phyloP scores from a whole-genome alignment of 768 basidiomycete genomes.

The Pluteus cervinus region DNA sequence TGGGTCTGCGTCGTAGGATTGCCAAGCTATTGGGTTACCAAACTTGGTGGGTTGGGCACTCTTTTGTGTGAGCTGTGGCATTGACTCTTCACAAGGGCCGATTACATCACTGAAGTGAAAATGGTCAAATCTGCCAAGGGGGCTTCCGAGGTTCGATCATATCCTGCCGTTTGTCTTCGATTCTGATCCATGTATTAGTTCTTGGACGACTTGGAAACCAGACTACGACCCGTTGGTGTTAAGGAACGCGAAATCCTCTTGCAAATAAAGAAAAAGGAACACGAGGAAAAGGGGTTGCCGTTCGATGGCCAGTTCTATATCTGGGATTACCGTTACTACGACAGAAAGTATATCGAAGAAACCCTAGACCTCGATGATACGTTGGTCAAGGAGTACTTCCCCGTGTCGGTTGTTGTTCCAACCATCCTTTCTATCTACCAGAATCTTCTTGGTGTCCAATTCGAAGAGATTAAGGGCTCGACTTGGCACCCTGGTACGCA shows the following conservation, averaged over 20 bases:
- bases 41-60: conserved; percentile 42
- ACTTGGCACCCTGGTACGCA: conserved; percentile 76
- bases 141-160: conserved; percentile 41
- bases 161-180: conserved; percentile 3
- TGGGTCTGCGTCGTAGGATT: conserved; percentile 66
- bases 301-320: conserved; percentile 73
- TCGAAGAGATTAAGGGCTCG: conserved; percentile 54
- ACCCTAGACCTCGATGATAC: conserved; percentile 68
- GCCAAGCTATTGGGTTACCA: conserved; percentile 64
- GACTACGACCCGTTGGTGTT: conserved; percentile 65
- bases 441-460: conserved; percentile 70
- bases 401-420: conserved; percentile 77
- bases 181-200: conserved; percentile 39
- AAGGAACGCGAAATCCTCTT: conserved; percentile 66
- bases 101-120: conserved; percentile 78
- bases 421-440: conserved; percentile 82
- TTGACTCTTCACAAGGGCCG: conserved; percentile 41
- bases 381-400: conserved; percentile 86
- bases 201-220: conserved; percentile 67
- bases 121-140: conserved; percentile 73
- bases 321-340: conserved; percentile 83
- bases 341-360: conserved; percentile 61
- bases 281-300: conserved; percentile 48
- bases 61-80: background rate
- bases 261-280: conserved; percentile 70